phyloP scores from a whole-genome alignment of 2,329 filamentous ascomycete species.

The Alternaria ethzedia region DNA sequence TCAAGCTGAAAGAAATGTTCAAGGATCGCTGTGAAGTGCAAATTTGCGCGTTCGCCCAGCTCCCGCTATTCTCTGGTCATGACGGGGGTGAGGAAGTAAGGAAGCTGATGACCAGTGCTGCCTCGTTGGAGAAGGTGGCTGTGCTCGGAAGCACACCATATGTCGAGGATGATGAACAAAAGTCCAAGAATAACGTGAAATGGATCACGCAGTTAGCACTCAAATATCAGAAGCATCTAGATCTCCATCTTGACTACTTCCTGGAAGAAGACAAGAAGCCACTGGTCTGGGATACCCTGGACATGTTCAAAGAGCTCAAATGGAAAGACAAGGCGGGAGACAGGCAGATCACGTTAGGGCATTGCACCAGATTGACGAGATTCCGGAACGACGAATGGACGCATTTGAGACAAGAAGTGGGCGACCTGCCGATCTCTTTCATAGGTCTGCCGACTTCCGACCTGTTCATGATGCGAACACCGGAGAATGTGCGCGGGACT shows the following conservation, averaged over 20 bases:
- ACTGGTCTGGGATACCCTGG: slow-evolving; percentile 62
- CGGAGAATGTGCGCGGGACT: slow-evolving; percentile 61
- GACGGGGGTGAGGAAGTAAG: slow-evolving; percentile 60
- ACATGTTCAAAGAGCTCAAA: slow-evolving; percentile 54
- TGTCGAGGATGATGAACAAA: slow-evolving; percentile 62
- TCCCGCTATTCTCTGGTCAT: slow-evolving; percentile 67
- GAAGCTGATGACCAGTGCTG: slow-evolving; percentile 56
- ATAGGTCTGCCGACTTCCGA: slow-evolving; percentile 75
- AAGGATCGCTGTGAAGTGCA: slow-evolving; percentile 64
- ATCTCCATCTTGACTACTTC: slow-evolving; percentile 76
- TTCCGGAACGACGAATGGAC: slow-evolving; percentile 60
- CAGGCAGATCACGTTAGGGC: slow-evolving; percentile 60
- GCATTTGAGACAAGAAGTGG: slow-evolving; percentile 57
- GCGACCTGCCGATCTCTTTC: slow-evolving; percentile 66
- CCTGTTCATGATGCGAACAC: slow-evolving; percentile 71
- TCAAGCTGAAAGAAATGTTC: slow-evolving; percentile 64
- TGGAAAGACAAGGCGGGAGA: slow-evolving; percentile 55
- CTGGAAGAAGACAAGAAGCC: slow-evolving; percentile 59
- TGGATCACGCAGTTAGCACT: slow-evolving; percentile 67
- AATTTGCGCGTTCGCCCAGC: slow-evolving; percentile 74
- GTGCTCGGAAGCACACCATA: slow-evolving; percentile 74
- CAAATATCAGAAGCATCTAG: slow-evolving; percentile 62
- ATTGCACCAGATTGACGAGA: slow-evolving; percentile 71
- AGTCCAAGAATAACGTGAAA: slow-evolving; percentile 63
- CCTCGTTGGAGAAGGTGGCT: slow-evolving; percentile 55